These are phyloP conservation scores for Anisodus tanguticus DNA, from an alignment of 257 asterid species.

Conservation along the genomic window DNA sequence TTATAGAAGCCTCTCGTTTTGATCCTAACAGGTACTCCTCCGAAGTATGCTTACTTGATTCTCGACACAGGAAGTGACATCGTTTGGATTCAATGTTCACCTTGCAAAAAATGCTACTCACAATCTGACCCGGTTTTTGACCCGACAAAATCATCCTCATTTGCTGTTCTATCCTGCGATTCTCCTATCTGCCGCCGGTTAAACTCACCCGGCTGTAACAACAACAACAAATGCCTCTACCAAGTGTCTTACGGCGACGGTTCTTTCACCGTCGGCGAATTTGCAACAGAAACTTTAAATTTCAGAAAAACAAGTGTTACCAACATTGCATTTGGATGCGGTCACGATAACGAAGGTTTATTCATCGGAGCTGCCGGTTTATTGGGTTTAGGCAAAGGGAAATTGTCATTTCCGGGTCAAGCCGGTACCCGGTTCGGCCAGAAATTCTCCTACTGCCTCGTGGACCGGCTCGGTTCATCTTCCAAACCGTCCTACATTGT, in stretches of 20 bases:
- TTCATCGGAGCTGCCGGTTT: slow-evolving; percentile 89
- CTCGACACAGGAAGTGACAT: slow-evolving; percentile 92
- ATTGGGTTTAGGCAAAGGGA: slow-evolving; percentile 85
- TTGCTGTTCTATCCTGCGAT: slow-evolving; percentile 50
- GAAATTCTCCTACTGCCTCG: slow-evolving; percentile 80
- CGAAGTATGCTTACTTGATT: slow-evolving; percentile 68
- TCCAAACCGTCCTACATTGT: slow-evolving; percentile 60
- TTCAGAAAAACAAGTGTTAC: slow-evolving; percentile 51
- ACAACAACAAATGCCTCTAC: slow-evolving; percentile 60
- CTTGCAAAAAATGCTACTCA: slow-evolving; percentile 73
- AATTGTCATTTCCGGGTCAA: slow-evolving; percentile 67
- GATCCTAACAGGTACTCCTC: slow-evolving; percentile 45
- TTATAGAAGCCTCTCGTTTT: too few relatives aligned
- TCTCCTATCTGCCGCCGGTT: slow-evolving; percentile 72
- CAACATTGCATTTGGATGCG: slow-evolving; percentile 77
- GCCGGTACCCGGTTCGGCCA: slow-evolving; percentile 58
- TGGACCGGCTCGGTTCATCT: slow-evolving; percentile 66
- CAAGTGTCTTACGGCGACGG: slow-evolving; percentile 95
- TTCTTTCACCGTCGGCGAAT: slow-evolving; percentile 77
- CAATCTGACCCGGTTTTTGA: slow-evolving; percentile 86
- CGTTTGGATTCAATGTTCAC: slow-evolving; percentile 89
- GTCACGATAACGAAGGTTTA: slow-evolving; percentile 84
- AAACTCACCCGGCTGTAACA: slow-evolving; percentile 72
- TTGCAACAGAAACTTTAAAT: slow-evolving; percentile 85
- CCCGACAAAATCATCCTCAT: slow-evolving; percentile 60